phyloP scores from a whole-genome alignment of 768 basidiomycete species.

The Suillus fuscotomentosus region DNA sequence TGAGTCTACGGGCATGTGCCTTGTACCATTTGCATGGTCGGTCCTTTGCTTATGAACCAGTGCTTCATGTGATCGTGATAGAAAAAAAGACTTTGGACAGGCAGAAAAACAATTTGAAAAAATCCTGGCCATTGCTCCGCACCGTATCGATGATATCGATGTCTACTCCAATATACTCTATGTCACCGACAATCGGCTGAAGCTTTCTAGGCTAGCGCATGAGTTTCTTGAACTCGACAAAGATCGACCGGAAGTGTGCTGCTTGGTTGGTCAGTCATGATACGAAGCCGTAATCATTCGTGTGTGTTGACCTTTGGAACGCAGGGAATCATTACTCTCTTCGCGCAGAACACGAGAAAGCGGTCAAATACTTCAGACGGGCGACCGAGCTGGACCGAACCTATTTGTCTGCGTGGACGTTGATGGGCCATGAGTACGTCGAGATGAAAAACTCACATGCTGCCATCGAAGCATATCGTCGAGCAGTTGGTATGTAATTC shows the following conservation, averaged over 20 bases:
- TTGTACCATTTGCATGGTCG: conserved; percentile 89
- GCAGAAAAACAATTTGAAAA: conserved; percentile 85
- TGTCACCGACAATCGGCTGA: conserved; percentile 85
- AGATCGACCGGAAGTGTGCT: conserved; percentile 95
- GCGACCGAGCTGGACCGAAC: conserved; percentile 95
- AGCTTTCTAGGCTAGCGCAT: conserved; percentile 88
- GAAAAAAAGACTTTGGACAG: conserved; percentile 72
- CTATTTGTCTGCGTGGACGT: conserved; percentile 95
- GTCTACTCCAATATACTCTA: conserved; percentile 97
- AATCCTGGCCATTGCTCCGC: conserved; percentile 79
- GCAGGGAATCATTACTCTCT: conserved; percentile 97
- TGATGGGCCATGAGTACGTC: conserved; percentile 99
- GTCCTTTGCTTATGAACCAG: background rate
- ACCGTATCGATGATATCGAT: conserved; percentile 92
- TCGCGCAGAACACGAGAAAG: conserved; percentile 91
- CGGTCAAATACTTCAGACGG: conserved; percentile 91
- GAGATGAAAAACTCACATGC: conserved; percentile 99
- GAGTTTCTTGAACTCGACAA: conserved; percentile 88
- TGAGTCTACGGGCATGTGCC: conserved; percentile 82
- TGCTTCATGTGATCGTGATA: conserved; percentile 5
- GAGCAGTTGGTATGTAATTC: conserved; percentile 80
- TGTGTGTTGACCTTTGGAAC: background rate
- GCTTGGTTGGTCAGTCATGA: conserved; percentile 75
- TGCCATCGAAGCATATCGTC: conserved; percentile 95
- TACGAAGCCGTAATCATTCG: too few species aligned